Conservation (phyloP, 2,329 filamentous ascomycete species). For the Phialophora macrospora region DNA sequence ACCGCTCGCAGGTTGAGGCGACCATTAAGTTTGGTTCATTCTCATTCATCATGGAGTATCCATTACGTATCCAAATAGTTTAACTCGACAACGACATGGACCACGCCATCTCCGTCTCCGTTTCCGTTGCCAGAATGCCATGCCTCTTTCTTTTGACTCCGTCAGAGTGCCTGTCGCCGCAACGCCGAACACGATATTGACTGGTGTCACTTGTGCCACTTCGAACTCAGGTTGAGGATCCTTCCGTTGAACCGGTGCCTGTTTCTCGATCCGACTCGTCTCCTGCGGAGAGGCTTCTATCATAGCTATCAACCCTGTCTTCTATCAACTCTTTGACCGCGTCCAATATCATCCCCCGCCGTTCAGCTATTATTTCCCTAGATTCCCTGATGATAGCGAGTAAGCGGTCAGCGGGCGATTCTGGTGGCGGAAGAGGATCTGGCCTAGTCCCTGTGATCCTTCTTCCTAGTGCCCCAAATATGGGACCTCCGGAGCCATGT, state of each 20-base stretch:
- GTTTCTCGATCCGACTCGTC: not conserved
- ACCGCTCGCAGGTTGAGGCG: not conserved
- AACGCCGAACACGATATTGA: not conserved
- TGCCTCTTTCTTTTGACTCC: no score
- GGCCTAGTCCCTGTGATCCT: not conserved
- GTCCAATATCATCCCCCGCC: not conserved
- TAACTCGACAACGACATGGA: not conserved
- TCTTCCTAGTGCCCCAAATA: no score
- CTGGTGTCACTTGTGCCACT: not conserved
- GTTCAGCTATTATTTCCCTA: not conserved
- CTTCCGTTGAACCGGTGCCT: constrained; percentile 1
- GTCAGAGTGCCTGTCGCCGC: not conserved
- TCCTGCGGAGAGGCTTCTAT: not conserved
- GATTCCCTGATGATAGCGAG: constrained; percentile 7
- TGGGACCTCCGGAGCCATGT: not conserved
- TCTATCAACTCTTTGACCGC: constrained; percentile 5
- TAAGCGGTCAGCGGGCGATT: not conserved
- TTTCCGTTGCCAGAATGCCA: not conserved
- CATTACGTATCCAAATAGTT: constrained; percentile 1
- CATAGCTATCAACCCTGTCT: not conserved
- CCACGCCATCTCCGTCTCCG: not conserved
- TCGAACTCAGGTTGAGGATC: constrained; percentile 4
- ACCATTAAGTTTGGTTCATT: not conserved
- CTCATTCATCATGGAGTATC: not conserved
- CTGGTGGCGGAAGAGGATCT: not conserved